phyloP scores from a whole-genome alignment of 495 filamentous ascomycete species.

The Tirmania nivea region DNA sequence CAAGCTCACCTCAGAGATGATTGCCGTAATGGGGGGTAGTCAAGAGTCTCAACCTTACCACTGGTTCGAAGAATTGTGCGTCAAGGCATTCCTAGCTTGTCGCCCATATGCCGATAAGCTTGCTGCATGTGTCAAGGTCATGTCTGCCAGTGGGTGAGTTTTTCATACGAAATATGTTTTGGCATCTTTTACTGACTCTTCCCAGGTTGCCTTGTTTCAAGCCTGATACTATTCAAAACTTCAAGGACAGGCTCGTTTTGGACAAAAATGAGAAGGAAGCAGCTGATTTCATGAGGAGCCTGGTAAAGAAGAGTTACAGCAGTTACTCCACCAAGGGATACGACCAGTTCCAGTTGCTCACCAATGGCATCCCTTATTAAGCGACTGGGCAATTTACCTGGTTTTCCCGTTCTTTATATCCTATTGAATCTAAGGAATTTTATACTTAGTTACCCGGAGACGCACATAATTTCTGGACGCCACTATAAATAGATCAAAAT shows the following conservation, averaged over 20 bases:
- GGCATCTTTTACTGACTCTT: background rate
- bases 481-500: too few species aligned
- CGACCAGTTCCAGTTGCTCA: constrained; percentile 89
- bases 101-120: constrained; percentile 70
- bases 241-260: constrained; percentile 79
- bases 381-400: too few species aligned
- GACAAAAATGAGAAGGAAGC: constrained; percentile 89
- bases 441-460: too few species aligned
- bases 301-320: constrained; percentile 69
- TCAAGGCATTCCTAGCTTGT: constrained; percentile 89
- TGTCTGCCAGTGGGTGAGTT: constrained; percentile 66
- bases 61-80: constrained; percentile 88
- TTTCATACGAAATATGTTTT: background rate
- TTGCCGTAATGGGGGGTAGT: constrained; percentile 87
- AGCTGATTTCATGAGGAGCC: constrained; percentile 73
- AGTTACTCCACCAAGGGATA: constrained; percentile 82
- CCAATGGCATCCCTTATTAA: constrained; percentile 89
- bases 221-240: constrained; percentile 77
- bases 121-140: constrained; percentile 67
- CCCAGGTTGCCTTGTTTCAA: constrained; percentile 85
- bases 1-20: constrained; percentile 93
- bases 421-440: too few species aligned
- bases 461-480: too few species aligned
- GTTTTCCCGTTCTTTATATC: too few species aligned
- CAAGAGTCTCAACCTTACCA: constrained; percentile 69